Base-by-base conservation (phyloP, 805 yeast species). In the Kodamaea restingae region DNA sequence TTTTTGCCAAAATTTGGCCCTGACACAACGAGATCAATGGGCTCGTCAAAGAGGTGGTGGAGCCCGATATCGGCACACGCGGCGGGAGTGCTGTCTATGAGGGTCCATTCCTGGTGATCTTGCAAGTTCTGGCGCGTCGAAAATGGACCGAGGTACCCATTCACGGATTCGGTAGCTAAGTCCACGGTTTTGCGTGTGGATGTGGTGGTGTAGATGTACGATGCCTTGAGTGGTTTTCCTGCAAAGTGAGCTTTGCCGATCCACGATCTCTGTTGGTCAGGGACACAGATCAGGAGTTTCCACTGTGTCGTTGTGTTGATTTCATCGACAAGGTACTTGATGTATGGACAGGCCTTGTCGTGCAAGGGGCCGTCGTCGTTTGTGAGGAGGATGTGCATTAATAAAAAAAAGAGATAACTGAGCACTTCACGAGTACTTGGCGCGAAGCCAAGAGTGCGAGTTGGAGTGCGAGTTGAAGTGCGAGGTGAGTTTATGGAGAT, bases 1-100 rank as follows among this genome's bases (percentile, higher is more conserved):
- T 93, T 93, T 55, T 96, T 78, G 15, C 98, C 98, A 49, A 84
- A 91, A 57, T 93, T 93, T 6, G 98, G 98, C 1, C 98, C 98
- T 40, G 95, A 84, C 15, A 93, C 60, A 4, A 93, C 96, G 43
- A 91, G 65, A 61, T 93, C 97, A 15, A 90, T 78, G 1, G 83
- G 82, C 12, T 58, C 56, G 12, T 50, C 37, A 42, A 74, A 69
- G 40, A 88, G 58, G 54, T 87, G 88, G 52, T 87, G 81, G 32
- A 86, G 62, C 2, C 97, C 98, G 40, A 93, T 77, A 60, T 91
- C 96, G 3, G 95, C 75, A 61, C 97, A 88, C 2, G 96, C 84
- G 11, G 98, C 98, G 0, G 98, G 98, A 0, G 98, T 93, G 30
- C 96, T 95, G 59, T 87, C 88, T 8, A 93, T 66, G 35, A 91